Percentiles rank a stretch among this genome's conserved stretches.
These are phyloP conservation scores for Malus hybrid DNA, from an alignment of 331 rosid species.

Conservation along the genomic window DNA sequence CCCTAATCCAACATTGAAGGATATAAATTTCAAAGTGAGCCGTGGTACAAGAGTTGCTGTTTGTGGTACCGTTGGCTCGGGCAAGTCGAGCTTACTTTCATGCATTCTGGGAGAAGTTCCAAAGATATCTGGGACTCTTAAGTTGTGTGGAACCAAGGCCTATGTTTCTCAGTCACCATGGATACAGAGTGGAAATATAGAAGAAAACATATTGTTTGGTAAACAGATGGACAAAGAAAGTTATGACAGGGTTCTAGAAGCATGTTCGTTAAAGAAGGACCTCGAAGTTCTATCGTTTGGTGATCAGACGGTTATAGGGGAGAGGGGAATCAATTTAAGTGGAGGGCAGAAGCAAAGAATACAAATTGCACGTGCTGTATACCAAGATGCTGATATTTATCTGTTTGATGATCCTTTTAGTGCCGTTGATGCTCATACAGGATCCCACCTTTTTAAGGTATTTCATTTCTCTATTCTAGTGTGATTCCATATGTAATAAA, in stretches of 20 bases:
- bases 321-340: conserved; percentile 85
- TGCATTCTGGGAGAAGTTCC: conserved; percentile 87
- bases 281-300: conserved; percentile 65
- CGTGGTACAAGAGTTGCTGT: conserved; percentile 79
- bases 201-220: conserved; percentile 78
- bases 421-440: conserved; percentile 94
- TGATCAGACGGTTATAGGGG: conserved; percentile 80
- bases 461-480: conserved; percentile 2
- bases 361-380: conserved; percentile 82
- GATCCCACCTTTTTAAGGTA: conserved; percentile 93
- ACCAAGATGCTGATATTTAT: conserved; percentile 83
- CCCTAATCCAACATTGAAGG: conserved; percentile 41
- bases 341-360: conserved; percentile 90
- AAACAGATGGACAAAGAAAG: conserved; percentile 55
- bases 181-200: conserved; percentile 86
- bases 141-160: conserved; percentile 75
- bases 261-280: conserved; percentile 71
- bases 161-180: conserved; percentile 87
- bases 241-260: conserved; percentile 67
- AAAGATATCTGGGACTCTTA: conserved; percentile 51
- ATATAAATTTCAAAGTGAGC: conserved; percentile 40
- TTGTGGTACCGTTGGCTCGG: conserved; percentile 91
- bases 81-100: conserved; percentile 84
- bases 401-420: conserved; percentile 88
- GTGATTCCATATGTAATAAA: neutral